phyloP scores from a whole-genome alignment of 768 basidiomycete genomes.

The Neoboletus magnificus region DNA sequence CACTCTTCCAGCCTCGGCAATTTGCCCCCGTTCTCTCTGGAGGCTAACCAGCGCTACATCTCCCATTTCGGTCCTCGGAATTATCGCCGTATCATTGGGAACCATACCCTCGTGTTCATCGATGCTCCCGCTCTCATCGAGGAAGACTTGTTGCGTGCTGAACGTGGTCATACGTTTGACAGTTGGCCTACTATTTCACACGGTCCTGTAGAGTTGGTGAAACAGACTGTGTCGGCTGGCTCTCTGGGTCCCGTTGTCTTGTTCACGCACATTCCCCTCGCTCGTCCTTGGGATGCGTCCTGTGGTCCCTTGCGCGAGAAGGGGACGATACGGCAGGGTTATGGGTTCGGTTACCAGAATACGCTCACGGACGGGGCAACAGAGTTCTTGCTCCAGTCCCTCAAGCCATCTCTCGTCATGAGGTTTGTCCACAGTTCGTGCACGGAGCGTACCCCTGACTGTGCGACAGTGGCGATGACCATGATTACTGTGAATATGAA shows the following conservation, averaged over 20 bases:
- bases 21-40: conserved; percentile 34
- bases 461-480: conserved; percentile 77
- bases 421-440: conserved; percentile 46
- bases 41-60: conserved; percentile 56
- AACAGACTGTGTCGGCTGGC: conserved; percentile 31
- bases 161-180: conserved; percentile 37
- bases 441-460: conserved; percentile 1
- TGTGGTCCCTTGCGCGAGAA: conserved; percentile 82
- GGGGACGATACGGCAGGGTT: conserved; percentile 68
- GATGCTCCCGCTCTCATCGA: conserved; percentile 74
- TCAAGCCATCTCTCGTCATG: conserved; percentile 69
- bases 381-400: conserved; percentile 57
- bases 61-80: conserved; percentile 77
- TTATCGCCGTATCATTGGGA: conserved; percentile 57
- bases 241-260: conserved; percentile 56
- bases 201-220: conserved; percentile 56
- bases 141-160: conserved; percentile 57
- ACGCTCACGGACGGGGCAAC: conserved; percentile 66
- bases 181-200: conserved; percentile 47
- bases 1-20: conserved; percentile 27
- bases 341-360: conserved; percentile 83
- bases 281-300: conserved; percentile 57
- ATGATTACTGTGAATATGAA: conserved; percentile 87
- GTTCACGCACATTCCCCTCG: conserved; percentile 88
- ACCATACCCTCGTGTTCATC: conserved; percentile 68